Conservation (phyloP, 2,329 filamentous ascomycete species). For the Lasiodiplodia sp. region DNA sequence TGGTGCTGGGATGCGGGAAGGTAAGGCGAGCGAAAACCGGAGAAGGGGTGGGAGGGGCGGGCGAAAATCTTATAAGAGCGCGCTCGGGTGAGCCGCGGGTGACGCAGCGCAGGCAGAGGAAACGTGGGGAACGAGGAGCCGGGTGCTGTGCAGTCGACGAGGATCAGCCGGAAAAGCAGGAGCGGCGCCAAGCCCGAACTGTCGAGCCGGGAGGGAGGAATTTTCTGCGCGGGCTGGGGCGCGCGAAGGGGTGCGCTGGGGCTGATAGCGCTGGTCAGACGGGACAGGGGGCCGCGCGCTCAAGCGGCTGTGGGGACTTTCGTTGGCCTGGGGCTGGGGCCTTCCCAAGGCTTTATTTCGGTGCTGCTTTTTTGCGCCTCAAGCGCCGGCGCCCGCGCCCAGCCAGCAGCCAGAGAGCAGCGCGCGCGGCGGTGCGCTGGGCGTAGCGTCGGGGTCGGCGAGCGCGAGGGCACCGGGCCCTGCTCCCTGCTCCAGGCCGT, state of each 20-base stretch:
- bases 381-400: conserved; percentile 15
- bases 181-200: conserved; percentile 30
- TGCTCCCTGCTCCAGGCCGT: neutral
- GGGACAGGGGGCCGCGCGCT: conserved; percentile 19
- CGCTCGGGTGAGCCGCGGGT: conserved; percentile 34
- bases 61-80: conserved; percentile 43
- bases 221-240: conserved; percentile 29
- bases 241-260: conserved; percentile 12
- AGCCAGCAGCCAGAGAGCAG: neutral
- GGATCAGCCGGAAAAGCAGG: conserved; percentile 30
- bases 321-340: conserved; percentile 25
- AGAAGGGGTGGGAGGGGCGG: conserved; percentile 44
- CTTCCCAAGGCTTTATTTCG: conserved; percentile 28
- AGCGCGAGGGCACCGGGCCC: conserved; percentile 3
- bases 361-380: conserved; percentile 22
- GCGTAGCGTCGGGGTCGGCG: conserved; percentile 7
- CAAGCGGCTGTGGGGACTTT: conserved; percentile 23
- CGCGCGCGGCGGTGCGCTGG: conserved; percentile 8
- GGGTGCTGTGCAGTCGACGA: conserved; percentile 27
- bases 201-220: conserved; percentile 28
- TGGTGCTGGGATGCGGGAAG: conserved; percentile 26
- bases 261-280: conserved; percentile 23
- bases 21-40: conserved; percentile 41
- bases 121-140: conserved; percentile 36
- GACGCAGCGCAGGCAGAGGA: conserved; percentile 32